phyloP scores from a whole-genome alignment of 2,329 filamentous ascomycete species.

The Cryphonectria japonica region DNA sequence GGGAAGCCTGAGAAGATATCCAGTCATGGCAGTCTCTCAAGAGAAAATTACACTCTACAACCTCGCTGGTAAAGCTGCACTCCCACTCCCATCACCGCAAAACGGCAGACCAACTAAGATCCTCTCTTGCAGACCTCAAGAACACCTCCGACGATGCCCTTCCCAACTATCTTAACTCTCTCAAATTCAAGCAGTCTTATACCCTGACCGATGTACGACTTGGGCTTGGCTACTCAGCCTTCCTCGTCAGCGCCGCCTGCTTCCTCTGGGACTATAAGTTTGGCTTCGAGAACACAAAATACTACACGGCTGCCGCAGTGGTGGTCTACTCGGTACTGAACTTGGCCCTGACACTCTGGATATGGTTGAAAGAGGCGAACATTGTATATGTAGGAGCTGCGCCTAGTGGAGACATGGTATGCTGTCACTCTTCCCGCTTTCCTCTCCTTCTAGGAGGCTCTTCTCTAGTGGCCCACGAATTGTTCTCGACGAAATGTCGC shows the following conservation, averaged over 20 bases:
- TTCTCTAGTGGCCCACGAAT: not conserved
- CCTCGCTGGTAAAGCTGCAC: slow-evolving; percentile 57
- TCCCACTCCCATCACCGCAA: not conserved
- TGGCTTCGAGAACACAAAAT: slow-evolving; percentile 85
- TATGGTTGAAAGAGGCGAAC: slow-evolving; percentile 80
- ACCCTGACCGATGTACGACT: slow-evolving; percentile 81
- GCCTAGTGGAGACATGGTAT: slow-evolving; percentile 69
- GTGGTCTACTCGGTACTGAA: slow-evolving; percentile 80
- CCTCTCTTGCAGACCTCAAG: slow-evolving; percentile 74
- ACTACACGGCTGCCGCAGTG: slow-evolving; percentile 80
- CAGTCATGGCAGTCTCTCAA: slow-evolving; percentile 46
- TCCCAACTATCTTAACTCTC: slow-evolving; percentile 86
- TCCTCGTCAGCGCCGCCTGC: slow-evolving; percentile 77
- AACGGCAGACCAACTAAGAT: slow-evolving; percentile 27
- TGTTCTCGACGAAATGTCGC: not conserved
- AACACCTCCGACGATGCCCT: slow-evolving; percentile 96
- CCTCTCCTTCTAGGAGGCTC: slow-evolving; percentile 2
- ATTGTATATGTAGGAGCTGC: slow-evolving; percentile 76
- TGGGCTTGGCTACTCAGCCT: slow-evolving; percentile 79
- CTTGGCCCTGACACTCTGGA: slow-evolving; percentile 78
- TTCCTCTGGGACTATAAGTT: slow-evolving; percentile 92
- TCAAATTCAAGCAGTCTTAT: slow-evolving; percentile 84
- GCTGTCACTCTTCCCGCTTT: slow-evolving; percentile 28
- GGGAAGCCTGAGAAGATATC: not conserved
- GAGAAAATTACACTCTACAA: slow-evolving; percentile 71